phyloP scores from a whole-genome alignment of 1,284 basidiomycete species.

The Inonotus obliquus region DNA sequence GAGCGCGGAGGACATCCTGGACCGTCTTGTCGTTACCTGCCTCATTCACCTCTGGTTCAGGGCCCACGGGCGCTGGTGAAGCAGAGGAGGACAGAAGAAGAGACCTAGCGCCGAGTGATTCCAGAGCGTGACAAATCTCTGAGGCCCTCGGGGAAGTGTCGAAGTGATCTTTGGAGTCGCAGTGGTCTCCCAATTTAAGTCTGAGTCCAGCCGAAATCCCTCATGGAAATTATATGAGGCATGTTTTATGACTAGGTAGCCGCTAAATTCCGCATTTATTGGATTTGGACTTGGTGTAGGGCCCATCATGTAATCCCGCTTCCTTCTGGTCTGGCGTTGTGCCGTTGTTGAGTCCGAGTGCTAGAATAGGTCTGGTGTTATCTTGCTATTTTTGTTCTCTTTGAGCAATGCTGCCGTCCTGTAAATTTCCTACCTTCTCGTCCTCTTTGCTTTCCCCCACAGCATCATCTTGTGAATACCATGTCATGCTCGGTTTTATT shows the following conservation, averaged over 20 bases:
- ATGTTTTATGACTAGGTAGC: not conserved
- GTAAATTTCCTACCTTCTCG: not conserved
- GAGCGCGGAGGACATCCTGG: conserved; percentile 39
- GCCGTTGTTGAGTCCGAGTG: not conserved
- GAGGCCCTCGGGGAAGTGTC: not conserved
- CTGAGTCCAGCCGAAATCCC: not conserved
- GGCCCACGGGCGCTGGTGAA: conserved; percentile 38
- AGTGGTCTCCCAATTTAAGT: not conserved
- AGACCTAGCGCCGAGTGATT: not conserved
- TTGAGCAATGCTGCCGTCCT: not conserved
- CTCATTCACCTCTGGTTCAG: conserved; percentile 52
- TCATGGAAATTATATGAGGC: not conserved
- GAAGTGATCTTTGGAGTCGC: not conserved
- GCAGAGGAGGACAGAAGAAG: not conserved
- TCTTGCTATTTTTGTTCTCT: conserved; percentile 2
- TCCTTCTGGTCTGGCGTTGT: not conserved
- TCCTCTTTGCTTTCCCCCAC: not conserved
- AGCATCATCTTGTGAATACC: not conserved
- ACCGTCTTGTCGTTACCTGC: conserved; percentile 52
- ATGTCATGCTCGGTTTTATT: not conserved
- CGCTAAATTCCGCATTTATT: not conserved
- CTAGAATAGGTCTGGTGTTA: not conserved
- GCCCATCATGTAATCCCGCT: conserved; percentile 10
- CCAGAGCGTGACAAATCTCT: not conserved
- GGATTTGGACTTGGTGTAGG: not conserved